A percentile compares a stretch with the other conserved stretches of the same genome.
Evolutionary conservation across 768 basidiomycete genomes (phyloP).

Genomic region (Cystofilobasidium ferigula): DNA sequence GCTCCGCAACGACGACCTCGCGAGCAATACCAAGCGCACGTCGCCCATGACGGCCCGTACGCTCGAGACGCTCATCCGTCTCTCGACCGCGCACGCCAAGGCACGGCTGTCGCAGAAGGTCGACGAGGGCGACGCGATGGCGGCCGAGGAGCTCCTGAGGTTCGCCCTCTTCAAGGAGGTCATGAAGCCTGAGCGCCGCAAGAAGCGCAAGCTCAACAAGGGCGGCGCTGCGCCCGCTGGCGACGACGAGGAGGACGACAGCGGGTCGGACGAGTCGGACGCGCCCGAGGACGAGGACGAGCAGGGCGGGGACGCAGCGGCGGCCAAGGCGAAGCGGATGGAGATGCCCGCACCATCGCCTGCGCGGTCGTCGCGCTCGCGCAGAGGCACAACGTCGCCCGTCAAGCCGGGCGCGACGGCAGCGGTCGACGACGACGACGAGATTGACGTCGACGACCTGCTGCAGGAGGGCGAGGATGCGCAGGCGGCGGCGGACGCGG

Average conservation of each 20-base stretch:
- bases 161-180: constrained; percentile 98
- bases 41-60: constrained; percentile 96
- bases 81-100: constrained; percentile 96
- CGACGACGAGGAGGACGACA: constrained; percentile 38
- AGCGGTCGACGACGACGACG: constrained; percentile 14
- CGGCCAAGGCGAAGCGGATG: constrained; percentile 19
- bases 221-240: constrained; percentile 43
- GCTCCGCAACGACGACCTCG: constrained; percentile 82
- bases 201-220: constrained; percentile 75
- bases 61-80: constrained; percentile 93
- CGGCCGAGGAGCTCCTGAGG: constrained; percentile 88
- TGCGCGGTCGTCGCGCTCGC: not conserved
- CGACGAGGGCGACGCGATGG: constrained; percentile 68
- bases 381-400: not conserved
- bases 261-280: constrained; percentile 43
- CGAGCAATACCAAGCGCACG: constrained; percentile 86
- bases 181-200: constrained; percentile 57
- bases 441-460: constrained; percentile 8
- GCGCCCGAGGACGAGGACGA: constrained; percentile 41
- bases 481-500: not conserved
- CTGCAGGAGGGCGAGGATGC: constrained; percentile 3
- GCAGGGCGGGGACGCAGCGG: constrained; percentile 38
- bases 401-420: not conserved
- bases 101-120: constrained; percentile 77
- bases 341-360: constrained; percentile 14